These are phyloP conservation scores for Hibiscus mutabilis DNA, from an alignment of 345 rosid genomes.

Conservation along the genomic window DNA sequence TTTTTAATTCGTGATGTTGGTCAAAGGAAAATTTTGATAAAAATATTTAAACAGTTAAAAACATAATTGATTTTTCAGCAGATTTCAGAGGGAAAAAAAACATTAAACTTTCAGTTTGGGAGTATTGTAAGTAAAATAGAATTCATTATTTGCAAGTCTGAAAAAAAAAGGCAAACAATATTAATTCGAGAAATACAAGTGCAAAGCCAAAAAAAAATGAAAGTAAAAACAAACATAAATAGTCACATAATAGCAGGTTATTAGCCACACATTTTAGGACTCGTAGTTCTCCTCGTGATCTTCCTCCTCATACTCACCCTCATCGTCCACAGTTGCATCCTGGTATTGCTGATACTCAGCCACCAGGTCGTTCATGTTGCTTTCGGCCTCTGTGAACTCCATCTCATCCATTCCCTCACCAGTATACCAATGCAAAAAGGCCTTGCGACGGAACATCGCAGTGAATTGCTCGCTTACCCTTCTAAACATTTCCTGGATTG, in stretches of 20 bases:
- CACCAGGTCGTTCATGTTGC: slow-evolving; percentile 94
- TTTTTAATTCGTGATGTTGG: too few relatives aligned
- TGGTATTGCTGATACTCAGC: slow-evolving; percentile 97
- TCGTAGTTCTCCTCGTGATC: slow-evolving; percentile 33
- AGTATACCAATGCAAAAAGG: slow-evolving; percentile 97
- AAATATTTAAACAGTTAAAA: not conserved
- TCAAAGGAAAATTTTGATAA: too few relatives aligned
- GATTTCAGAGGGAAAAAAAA: too few relatives aligned
- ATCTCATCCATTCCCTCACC: slow-evolving; percentile 99
- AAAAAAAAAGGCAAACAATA: slow-evolving; percentile 3
- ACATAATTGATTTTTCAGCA: too few relatives aligned
- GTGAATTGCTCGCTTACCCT: slow-evolving; percentile 96
- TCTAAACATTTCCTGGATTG: slow-evolving; percentile 92
- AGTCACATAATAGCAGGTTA: slow-evolving; percentile 7
- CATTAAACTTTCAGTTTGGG: not conserved
- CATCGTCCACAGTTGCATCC: slow-evolving; percentile 88
- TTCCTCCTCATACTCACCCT: slow-evolving; percentile 44
- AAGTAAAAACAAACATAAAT: not conserved
- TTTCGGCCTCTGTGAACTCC: slow-evolving; percentile 98
- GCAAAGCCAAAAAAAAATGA: not conserved
- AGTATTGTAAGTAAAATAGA: not conserved
- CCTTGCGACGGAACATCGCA: slow-evolving; percentile 93
- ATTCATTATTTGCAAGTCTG: slow-evolving; percentile 11
- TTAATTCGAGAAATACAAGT: not conserved
- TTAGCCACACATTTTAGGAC: slow-evolving; percentile 10